Evolutionary conservation across 2,329 filamentous ascomycete species (phyloP).

Genomic region (Mycocentrospora acerina): DNA sequence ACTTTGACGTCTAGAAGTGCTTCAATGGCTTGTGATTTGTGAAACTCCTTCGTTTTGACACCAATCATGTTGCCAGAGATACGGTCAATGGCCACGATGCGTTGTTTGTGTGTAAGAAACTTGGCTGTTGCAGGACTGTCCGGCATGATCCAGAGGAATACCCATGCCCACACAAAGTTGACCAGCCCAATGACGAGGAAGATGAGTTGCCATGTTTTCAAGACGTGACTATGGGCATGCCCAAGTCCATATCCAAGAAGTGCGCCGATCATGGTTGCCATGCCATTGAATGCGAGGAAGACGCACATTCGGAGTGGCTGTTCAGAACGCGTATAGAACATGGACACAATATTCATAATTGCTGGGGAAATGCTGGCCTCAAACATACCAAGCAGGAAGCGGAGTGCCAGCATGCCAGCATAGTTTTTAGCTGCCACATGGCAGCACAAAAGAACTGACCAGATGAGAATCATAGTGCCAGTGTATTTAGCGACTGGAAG

Average conservation of each 20-base stretch:
- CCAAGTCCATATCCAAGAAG: conserved; percentile 41
- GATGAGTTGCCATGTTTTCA: conserved; percentile 41
- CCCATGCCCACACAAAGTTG: conserved; percentile 40
- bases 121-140: conserved; percentile 39
- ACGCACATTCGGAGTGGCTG: conserved; percentile 50
- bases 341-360: conserved; percentile 43
- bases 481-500: conserved; percentile 42
- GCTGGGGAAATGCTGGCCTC: conserved; percentile 38
- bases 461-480: conserved; percentile 43
- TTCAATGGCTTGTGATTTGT: conserved; percentile 42
- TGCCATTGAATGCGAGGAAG: conserved; percentile 44
- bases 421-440: conserved; percentile 43
- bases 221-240: conserved; percentile 24
- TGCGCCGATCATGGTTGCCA: conserved; percentile 41
- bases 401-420: conserved; percentile 35
- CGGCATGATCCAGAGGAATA: conserved; percentile 42
- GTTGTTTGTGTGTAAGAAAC: conserved; percentile 43
- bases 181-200: conserved; percentile 41
- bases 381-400: conserved; percentile 42
- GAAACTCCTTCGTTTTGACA: conserved; percentile 45
- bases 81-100: conserved; percentile 44
- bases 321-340: conserved; percentile 40
- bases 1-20: conserved; percentile 44
- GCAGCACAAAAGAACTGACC: conserved; percentile 50
- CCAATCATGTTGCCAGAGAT: conserved; percentile 46